A percentile compares a stretch with the other conserved stretches of the same genome.
Evolutionary conservation across 106 monocot species (phyloP).

Genomic region (Hemerocallis citrina): DNA sequence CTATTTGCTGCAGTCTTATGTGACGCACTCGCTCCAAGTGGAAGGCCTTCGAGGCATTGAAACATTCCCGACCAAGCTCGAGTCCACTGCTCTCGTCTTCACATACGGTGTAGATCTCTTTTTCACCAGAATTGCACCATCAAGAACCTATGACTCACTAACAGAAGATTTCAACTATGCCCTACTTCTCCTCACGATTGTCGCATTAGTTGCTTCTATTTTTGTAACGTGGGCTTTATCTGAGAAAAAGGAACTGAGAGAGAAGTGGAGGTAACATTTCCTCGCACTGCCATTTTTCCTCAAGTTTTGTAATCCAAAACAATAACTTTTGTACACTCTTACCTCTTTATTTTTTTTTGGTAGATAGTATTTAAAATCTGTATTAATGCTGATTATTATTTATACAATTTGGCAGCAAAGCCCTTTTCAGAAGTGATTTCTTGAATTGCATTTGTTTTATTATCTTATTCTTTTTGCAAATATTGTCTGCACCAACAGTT

Average conservation of each 20-base stretch:
- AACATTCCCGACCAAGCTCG: constrained; percentile 74
- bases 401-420: no score
- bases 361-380: no score
- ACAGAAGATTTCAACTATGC: constrained; percentile 98
- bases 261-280: constrained; percentile 74
- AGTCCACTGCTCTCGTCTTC: constrained; percentile 86
- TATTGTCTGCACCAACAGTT: no score
- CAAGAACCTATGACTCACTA: constrained; percentile 88
- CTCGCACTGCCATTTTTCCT: neutral
- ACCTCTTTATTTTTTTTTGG: no score
- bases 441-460: no score
- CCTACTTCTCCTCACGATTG: constrained; percentile 84
- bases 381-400: no score
- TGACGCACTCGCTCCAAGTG: constrained; percentile 94
- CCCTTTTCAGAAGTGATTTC: no score
- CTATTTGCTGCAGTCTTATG: constrained; percentile 61
- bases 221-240: constrained; percentile 76
- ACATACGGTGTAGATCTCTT: constrained; percentile 91
- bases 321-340: neutral
- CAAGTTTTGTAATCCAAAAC: neutral
- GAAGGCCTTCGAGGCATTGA: constrained; percentile 77
- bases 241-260: constrained; percentile 79
- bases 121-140: constrained; percentile 89
- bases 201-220: constrained; percentile 69
- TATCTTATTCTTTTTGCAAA: no score